Base-by-base conservation (phyloP, 176 grass and related monocot genomes). In the Tuctoria greenei region DNA sequence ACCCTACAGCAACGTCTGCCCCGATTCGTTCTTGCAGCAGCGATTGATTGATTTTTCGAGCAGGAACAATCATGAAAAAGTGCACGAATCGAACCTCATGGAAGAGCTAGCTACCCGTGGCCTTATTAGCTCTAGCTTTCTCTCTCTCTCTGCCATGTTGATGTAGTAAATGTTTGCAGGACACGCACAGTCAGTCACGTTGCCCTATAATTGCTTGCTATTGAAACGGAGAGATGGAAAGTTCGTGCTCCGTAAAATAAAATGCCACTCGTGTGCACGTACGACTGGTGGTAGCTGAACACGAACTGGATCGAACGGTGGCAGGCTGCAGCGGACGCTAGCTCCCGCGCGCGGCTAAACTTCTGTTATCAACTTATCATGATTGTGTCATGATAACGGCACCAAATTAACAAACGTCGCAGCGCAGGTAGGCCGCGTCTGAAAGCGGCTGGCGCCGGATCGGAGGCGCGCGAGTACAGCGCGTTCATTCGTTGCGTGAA, bases 61-160 rank as follows among this genome's bases (percentile, higher is more conserved):
- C 44, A 28, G 23, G 35, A 66, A 71, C 57, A 81, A 76, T 82
- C 58, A 66, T 66, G 28, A 5, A 56, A 78, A 65, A 85, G 84
- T 45, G 72, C 66, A 23, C 31, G n/a, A n/a, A n/a, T n/a, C 26
- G 58, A 27, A 36, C 70, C 37, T 64, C 64, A 26, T 69, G 17
- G 46, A 10, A 20, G 16, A 6, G 10, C 21, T 2, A 20, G 58
- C n/a, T 0, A 31, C 1, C 31, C 31, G n/a, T n/a, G n/a, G n/a
- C n/a, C n/a, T n/a, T n/a, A n/a, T n/a, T n/a, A n/a, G 0, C n/a
- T 24, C 8, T 56, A 21, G 11, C 49, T 51, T 16, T n/a, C 25
- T 4, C 20, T 6, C 20, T 34, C 7, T n/a, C 51, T 54, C 51
- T 54, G 18, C 5, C 51, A 3, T 9, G 34, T 36, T 10, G 12